Conservation (phyloP, 2,329 filamentous ascomycete species). For the Xylariomycetidae sp. region DNA sequence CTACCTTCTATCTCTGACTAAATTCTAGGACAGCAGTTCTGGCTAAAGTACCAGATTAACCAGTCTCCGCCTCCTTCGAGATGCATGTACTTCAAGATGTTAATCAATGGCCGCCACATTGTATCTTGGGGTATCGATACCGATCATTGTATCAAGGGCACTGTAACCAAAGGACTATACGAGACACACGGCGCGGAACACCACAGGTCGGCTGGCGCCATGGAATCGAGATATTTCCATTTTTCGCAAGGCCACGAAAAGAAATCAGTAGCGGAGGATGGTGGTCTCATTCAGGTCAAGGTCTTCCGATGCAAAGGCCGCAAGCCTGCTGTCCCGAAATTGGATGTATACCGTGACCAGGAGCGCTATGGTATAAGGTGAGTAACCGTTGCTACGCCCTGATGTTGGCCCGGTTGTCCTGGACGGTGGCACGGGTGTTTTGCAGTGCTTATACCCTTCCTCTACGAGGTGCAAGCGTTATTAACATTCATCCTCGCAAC, state of each 20-base stretch:
- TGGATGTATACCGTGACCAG: conserved; percentile 41
- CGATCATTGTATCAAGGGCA: conserved; percentile 28
- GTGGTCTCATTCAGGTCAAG: conserved; percentile 50
- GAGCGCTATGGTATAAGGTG: conserved; percentile 51
- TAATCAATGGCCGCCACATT: conserved; percentile 49
- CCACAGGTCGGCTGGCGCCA: conserved; percentile 34
- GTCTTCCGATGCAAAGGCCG: conserved; percentile 48
- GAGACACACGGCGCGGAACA: conserved; percentile 38
- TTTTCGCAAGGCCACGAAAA: conserved; percentile 37
- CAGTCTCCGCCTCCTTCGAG: conserved; percentile 27
- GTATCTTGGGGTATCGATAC: conserved; percentile 49
- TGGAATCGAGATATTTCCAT: conserved; percentile 46
- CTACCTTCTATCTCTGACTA: too few species aligned
- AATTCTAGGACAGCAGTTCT: conserved; percentile 49
- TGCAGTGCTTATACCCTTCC: too few species aligned
- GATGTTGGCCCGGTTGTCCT: too few species aligned
- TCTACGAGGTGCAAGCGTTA: too few species aligned
- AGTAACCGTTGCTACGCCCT: conserved; percentile 23
- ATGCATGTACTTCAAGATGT: conserved; percentile 51
- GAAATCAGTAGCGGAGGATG: conserved; percentile 43
- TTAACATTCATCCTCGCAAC: too few species aligned
- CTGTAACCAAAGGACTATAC: conserved; percentile 43
- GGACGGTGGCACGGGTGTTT: too few species aligned
- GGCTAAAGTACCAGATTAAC: conserved; percentile 43
- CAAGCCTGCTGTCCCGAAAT: conserved; percentile 34